Evolutionary conservation across 768 basidiomycete species (phyloP), one percentile per base, ranked within the genome.

Genomic region (Russula brevipes): DNA sequence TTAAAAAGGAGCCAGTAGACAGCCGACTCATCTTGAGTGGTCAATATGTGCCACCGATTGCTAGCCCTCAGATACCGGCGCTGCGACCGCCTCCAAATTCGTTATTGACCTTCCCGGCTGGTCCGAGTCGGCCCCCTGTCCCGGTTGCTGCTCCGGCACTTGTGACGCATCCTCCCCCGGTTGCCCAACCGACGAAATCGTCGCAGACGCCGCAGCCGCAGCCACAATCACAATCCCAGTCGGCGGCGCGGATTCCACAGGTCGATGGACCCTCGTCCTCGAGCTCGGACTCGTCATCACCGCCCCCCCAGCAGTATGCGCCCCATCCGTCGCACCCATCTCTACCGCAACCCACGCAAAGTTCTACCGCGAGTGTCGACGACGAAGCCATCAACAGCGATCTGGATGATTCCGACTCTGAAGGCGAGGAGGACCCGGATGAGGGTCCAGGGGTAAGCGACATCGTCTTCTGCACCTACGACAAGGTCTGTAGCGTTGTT

Each of bases 391-490:
- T 99, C 73, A 96, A 95, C 70, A 96, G 93, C 59, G 97, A 99
- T 71, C 76, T 99, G 50, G 97, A 99, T 76, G 95, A 98, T 72
- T 91, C 91, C 0, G 95, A 97, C 66, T 89, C 89, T 6, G 89
- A 93, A 56, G 84, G 82, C 12, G 93, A 92, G 65, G 89, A 89
- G 50, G 93, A 93, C 11, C 83, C 84, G 0, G 91, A 91, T 52
- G 90, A 90, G 54, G 88, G 84, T 0, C 82, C 82, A 35, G 85
- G 83, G 9, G 86, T 94, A 62, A 85, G 84, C 1, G 97, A 99
- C 72, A 93, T 98, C 52, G 93, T 98, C 30, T 96, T 98, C 71
- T 98, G 97, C 74, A 94, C 95, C 7, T 98, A 97, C 72, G 97
- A 99, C 73, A 98, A 98, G 86, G 96, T 93, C 60, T 45, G 79